Evolutionary conservation across 2,329 filamentous ascomycete genomes (phyloP).

Genomic region (Fusarium oligoseptatum): DNA sequence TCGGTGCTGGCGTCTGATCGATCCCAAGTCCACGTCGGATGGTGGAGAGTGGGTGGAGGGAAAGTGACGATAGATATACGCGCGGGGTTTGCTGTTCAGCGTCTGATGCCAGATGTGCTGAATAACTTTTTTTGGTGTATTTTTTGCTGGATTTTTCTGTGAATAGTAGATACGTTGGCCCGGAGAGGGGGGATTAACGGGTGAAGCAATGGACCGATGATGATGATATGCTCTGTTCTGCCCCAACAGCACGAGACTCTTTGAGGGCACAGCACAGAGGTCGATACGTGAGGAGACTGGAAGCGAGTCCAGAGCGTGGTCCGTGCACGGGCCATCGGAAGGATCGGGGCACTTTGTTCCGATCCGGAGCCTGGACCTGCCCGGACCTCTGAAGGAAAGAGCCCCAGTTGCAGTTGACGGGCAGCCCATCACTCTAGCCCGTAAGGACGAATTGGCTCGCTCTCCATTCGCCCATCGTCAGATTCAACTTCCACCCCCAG

Average conservation of each 20-base stretch:
- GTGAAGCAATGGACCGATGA: slow-evolving; percentile 20
- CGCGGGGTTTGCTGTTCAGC: not conserved
- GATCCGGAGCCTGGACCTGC: slow-evolving; percentile 11
- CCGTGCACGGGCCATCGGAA: slow-evolving; percentile 41
- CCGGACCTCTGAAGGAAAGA: not conserved
- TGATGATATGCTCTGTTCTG: slow-evolving; percentile 33
- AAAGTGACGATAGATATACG: slow-evolving; percentile 31
- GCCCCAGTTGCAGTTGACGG: slow-evolving; percentile 27
- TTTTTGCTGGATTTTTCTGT: not conserved
- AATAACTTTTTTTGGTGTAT: not conserved
- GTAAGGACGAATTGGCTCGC: slow-evolving; percentile 46
- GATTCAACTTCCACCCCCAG: slow-evolving; percentile 42
- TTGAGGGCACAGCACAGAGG: slow-evolving; percentile 26
- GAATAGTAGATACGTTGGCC: slow-evolving; percentile 9
- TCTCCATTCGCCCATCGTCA: slow-evolving; percentile 49
- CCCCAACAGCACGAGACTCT: slow-evolving; percentile 24
- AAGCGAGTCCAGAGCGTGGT: slow-evolving; percentile 20
- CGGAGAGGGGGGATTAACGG: slow-evolving; percentile 15
- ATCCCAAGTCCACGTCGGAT: slow-evolving; percentile 31
- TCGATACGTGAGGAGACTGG: slow-evolving; percentile 24
- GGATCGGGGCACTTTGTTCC: slow-evolving; percentile 43
- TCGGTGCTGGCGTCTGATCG: slow-evolving; percentile 27
- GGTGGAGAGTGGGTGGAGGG: slow-evolving; percentile 33
- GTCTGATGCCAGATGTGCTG: slow-evolving; percentile 1
- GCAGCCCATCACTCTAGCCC: slow-evolving; percentile 23